Conservation (phyloP, 148 eudicot genomes). For the Chenopodium berlandieri region DNA sequence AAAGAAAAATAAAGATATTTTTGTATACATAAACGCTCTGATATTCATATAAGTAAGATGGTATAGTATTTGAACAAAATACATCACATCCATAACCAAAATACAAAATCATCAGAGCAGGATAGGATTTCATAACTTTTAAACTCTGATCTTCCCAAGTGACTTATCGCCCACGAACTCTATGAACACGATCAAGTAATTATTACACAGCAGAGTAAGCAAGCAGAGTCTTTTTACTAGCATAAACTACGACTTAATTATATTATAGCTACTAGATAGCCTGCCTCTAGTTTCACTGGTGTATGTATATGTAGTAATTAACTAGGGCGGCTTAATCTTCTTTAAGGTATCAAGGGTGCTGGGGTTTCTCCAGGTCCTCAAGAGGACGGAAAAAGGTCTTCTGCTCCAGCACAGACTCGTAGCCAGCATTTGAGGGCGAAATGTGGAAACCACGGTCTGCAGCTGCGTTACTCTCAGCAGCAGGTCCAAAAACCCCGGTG, state of each 20-base stretch:
- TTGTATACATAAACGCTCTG: conserved; percentile 9
- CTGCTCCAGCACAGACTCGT: conserved; percentile 73
- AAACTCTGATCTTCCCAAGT: conserved; percentile 1
- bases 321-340: conserved; percentile 27
- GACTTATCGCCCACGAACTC: conserved; percentile 11
- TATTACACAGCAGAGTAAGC: conserved; percentile 15
- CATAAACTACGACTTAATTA: conserved; percentile 2
- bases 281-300: conserved; percentile 23
- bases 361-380: conserved; percentile 72
- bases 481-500: conserved; percentile 90
- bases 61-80: not conserved
- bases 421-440: conserved; percentile 25
- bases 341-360: conserved; percentile 21
- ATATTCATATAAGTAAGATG: conserved; percentile 12
- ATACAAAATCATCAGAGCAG: conserved; percentile 18
- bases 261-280: not conserved
- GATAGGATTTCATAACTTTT: conserved; percentile 7
- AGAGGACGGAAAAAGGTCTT: conserved; percentile 82
- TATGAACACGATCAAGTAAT: conserved; percentile 8
- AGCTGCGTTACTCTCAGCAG: conserved; percentile 31
- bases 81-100: conserved; percentile 13
- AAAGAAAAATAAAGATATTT: not conserved
- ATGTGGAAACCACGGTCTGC: conserved; percentile 30
- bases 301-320: not conserved
- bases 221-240: not conserved